Evolutionary conservation across 495 filamentous ascomycete genomes (phyloP), one percentile per base, ranked within the genome.

Genomic region (Patellaria atrata): DNA sequence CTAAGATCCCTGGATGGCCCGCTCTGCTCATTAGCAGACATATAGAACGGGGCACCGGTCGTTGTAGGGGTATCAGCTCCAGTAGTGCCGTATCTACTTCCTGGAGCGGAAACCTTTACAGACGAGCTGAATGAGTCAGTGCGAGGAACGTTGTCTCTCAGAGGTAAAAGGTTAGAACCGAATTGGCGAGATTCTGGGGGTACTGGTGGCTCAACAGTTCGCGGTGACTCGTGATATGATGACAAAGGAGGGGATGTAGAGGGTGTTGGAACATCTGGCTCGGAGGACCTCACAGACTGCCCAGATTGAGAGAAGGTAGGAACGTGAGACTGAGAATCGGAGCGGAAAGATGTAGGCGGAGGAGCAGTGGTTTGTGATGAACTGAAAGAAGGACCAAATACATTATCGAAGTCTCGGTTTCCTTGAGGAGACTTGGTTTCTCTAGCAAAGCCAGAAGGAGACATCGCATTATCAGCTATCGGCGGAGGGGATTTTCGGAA

Each of bases 331-430:
- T 53, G 53, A 6, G 65, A 63, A 34, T 82, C 76, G 5, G 71
- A 61, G 38, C 69, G 68, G 62, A 85, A 86, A 5, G 81, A 73
- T 18, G 75, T 73, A 20, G 65, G 65, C 1, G 54, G 50, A 25
- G 52, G 47, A 2, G 42, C 42, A 27, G 30, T 37, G 20, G 38
- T 30, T 28, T 46, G 39, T 11, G 50, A 58, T 36, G 73, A 59
- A 3, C 63, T 59, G 50, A 82, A 75, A 1, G 77, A 62, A 24
- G 80, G 79, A 1, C 86, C 85, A 53, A 94, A 94, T 20, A 94
- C 74, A 55, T 79, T 85, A 46, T 94, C 85, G 54, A 93, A 89
- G 14, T 74, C 73, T 48, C 73, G 72, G 32, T 83, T 75, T 50
- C 63, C 67, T 41, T 68, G 62, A 25, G 46, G 67, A 44, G 45